Base-by-base conservation (phyloP, 305 asterid species). In the Fraxinus angustifolia region DNA sequence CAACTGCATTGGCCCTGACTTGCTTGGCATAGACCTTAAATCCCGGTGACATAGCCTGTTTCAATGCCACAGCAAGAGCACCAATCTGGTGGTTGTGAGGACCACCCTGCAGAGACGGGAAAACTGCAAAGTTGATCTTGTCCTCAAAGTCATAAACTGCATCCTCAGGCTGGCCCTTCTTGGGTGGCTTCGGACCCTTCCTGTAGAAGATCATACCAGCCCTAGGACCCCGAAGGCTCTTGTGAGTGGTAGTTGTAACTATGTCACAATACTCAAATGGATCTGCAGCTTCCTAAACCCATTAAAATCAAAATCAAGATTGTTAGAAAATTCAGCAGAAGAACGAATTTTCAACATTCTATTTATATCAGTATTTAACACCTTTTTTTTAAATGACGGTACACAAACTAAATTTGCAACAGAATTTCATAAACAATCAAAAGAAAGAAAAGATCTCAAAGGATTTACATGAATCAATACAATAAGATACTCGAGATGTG, bases 51-150 rank as follows among this genome's bases (percentile, higher is more conserved):
- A 82, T 81, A 0, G 90, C 97, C 87, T 94, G 98, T 87, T 94
- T 93, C 90, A 94, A 84, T 79, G 98, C 98, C 79, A 94, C 97
- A 79, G 97, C 98, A 83, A 93, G 91, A 77, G 98, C 98, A 71
- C 96, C 98, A 23, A 93, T 94, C 82, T 94, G 98, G 88, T 95
- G 97, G 85, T 95, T 95, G 92, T 95, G 98, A 8, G 98, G 98
- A 58, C 98, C 98, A 26, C 98, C 98, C 92, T 95, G 98, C 72
- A 95, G 94, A 8, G 97, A 86, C 2, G 98, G 98, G 88, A 95
- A 95, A 83, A 93, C 98, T 19, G 98, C 98, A 87, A 94, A 94
- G 88, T 94, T 94, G 82, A 94, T 81, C 92, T 91, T 94, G 90
- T 94, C 98, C 87, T 94, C 98, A n/a, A 94, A 94, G 71, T 94